These are phyloP conservation scores for Phoenix roebelenii DNA, from an alignment of 176 grass and related monocot genomes.

Conservation along the genomic window DNA sequence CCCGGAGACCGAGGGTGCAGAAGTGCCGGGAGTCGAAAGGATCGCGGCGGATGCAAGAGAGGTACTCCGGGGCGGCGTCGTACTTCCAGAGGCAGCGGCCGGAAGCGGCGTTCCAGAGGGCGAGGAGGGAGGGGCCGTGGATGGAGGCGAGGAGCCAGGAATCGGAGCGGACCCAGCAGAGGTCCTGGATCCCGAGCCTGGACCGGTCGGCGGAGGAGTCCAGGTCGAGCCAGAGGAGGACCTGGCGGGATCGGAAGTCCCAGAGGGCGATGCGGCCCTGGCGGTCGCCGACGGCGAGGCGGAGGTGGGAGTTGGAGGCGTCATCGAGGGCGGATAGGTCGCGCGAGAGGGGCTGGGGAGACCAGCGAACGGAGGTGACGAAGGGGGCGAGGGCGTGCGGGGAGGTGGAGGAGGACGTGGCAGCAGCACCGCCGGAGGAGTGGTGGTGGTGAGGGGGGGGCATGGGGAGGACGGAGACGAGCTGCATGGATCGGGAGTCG, in stretches of 20 bases:
- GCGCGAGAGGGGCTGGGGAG: conserved; percentile 28
- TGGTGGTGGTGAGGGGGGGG: conserved; percentile 39
- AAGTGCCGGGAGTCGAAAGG: conserved; percentile 82
- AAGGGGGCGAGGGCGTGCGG: conserved; percentile 33
- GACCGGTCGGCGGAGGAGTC: conserved; percentile 34
- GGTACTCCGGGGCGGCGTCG: conserved; percentile 79
- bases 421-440: conserved; percentile 31
- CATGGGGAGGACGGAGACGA: conserved; percentile 84
- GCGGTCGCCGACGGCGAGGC: conserved; percentile 65
- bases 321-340: conserved; percentile 37
- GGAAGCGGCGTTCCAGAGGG: conserved; percentile 57
- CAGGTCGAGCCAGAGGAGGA: conserved; percentile 76
- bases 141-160: conserved; percentile 78
- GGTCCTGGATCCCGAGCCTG: conserved; percentile 64
- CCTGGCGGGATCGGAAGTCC: conserved; percentile 52
- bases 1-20: conserved; percentile 62
- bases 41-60: conserved; percentile 80
- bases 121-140: conserved; percentile 75
- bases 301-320: conserved; percentile 46
- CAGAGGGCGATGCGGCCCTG: conserved; percentile 87
- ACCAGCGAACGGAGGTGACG: conserved; percentile 39
- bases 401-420: conserved; percentile 13
- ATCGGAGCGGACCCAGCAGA: conserved; percentile 84
- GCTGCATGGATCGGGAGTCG: conserved; percentile 89
- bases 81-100: conserved; percentile 85